These are phyloP conservation scores for Termitomyces eurrhizus DNA, from an alignment of 768 basidiomycete genomes.

Conservation along the genomic window DNA sequence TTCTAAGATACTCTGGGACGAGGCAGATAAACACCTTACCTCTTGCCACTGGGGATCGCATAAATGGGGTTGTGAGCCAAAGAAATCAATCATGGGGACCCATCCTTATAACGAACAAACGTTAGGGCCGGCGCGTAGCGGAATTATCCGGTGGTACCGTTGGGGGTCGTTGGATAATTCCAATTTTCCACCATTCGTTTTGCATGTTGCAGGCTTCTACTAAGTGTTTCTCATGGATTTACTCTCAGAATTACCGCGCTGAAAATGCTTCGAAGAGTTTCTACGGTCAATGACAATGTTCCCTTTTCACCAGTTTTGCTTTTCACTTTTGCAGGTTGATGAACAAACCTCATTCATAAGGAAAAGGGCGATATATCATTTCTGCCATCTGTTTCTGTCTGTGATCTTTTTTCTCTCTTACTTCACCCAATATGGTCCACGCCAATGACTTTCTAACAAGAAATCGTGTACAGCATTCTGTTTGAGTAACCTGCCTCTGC, in stretches of 20 bases:
- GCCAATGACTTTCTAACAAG: background rate
- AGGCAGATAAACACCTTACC: background rate
- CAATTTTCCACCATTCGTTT: background rate
- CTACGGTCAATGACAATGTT: background rate
- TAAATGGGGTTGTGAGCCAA: conserved; percentile 2
- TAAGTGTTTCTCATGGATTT: background rate
- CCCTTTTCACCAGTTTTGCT: background rate
- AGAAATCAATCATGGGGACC: background rate
- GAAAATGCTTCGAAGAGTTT: too few relatives aligned
- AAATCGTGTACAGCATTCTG: background rate
- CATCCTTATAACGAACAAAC: background rate
- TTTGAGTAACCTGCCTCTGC: background rate
- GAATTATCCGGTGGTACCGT: background rate
- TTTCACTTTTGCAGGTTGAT: background rate
- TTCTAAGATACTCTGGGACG: background rate
- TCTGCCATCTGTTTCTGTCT: background rate
- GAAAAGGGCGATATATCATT: background rate
- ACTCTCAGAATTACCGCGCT: background rate
- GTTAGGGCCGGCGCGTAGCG: background rate
- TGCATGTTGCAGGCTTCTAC: background rate
- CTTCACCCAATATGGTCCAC: background rate
- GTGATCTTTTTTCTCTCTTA: background rate
- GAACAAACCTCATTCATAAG: background rate
- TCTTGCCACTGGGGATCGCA: background rate
- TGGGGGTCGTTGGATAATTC: too few relatives aligned